Evolutionary conservation across 1,284 basidiomycete genomes (phyloP).

Genomic region (Ceratobasidium sp.): DNA sequence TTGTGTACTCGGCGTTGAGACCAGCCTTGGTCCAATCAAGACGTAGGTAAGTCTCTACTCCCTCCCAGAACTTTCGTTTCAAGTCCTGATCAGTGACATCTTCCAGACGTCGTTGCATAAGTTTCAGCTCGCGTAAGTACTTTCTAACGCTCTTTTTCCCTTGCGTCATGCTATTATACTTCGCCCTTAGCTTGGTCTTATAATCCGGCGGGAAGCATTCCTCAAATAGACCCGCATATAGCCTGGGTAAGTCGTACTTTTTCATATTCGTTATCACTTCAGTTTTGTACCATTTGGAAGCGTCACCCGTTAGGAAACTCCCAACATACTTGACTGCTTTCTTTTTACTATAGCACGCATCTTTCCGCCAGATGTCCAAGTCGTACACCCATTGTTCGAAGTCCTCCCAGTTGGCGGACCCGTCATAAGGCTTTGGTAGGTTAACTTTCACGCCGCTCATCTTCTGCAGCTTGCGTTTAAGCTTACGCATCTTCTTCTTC

Average conservation of each 20-base stretch:
- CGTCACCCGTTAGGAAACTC: constrained; percentile 36
- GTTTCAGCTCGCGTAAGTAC: constrained; percentile 50
- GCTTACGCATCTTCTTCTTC: background rate
- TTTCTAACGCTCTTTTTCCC: constrained; percentile 47
- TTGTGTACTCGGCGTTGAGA: constrained; percentile 25
- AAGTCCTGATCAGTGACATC: constrained; percentile 11
- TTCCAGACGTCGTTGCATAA: background rate
- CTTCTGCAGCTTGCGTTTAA: background rate
- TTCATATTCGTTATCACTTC: constrained; percentile 18
- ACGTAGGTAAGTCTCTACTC: constrained; percentile 16
- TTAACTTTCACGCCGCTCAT: background rate
- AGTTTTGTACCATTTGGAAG: constrained; percentile 19
- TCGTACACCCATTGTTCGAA: constrained; percentile 39
- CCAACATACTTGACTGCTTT: constrained; percentile 13
- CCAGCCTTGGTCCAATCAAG: constrained; percentile 41
- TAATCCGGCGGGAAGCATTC: constrained; percentile 64
- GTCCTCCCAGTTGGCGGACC: constrained; percentile 16
- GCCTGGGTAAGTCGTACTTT: constrained; percentile 7
- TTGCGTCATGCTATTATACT: constrained; percentile 50
- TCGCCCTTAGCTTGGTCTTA: constrained; percentile 50
- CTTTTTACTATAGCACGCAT: background rate
- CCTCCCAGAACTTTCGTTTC: constrained; percentile 42
- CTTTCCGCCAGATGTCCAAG: constrained; percentile 14
- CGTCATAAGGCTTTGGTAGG: constrained; percentile 13
- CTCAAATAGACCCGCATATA: constrained; percentile 57